A percentile compares a stretch with the other conserved stretches of the same genome.
phyloP scores from a whole-genome alignment of 1,284 basidiomycete species.

The Psilocybe mexicana region DNA sequence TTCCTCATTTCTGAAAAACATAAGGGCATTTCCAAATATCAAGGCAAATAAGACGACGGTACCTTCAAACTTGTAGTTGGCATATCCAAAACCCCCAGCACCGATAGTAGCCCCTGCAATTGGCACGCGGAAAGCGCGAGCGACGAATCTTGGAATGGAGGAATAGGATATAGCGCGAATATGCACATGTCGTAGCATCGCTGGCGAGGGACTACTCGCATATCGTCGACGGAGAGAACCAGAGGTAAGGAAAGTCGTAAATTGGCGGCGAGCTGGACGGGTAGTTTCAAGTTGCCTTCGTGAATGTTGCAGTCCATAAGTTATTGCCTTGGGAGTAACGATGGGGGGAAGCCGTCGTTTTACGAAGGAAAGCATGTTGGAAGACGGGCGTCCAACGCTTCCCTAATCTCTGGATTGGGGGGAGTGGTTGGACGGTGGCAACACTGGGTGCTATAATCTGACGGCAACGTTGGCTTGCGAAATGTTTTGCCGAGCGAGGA shows the following conservation, averaged over 20 bases:
- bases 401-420: neutral
- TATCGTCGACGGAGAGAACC: constrained; percentile 48
- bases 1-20: constrained; percentile 63
- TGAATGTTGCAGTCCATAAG: constrained; percentile 49
- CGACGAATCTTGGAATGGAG: constrained; percentile 80
- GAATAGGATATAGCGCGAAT: constrained; percentile 80
- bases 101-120: constrained; percentile 85
- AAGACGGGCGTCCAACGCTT: constrained; percentile 1
- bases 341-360: constrained; percentile 41
- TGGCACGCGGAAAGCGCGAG: constrained; percentile 82
- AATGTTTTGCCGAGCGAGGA: constrained; percentile 9
- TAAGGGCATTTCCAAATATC: neutral
- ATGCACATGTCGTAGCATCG: constrained; percentile 62
- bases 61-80: constrained; percentile 95
- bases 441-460: neutral
- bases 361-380: constrained; percentile 45
- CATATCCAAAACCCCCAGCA: constrained; percentile 88
- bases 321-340: constrained; percentile 46
- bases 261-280: constrained; percentile 53
- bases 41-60: constrained; percentile 24
- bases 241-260: constrained; percentile 55
- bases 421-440: neutral
- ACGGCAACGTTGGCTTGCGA: neutral
- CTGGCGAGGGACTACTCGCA: constrained; percentile 37
- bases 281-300: constrained; percentile 34